Evolutionary conservation across 441 rosid species (phyloP).

Genomic region (Syzygium malaccense): DNA sequence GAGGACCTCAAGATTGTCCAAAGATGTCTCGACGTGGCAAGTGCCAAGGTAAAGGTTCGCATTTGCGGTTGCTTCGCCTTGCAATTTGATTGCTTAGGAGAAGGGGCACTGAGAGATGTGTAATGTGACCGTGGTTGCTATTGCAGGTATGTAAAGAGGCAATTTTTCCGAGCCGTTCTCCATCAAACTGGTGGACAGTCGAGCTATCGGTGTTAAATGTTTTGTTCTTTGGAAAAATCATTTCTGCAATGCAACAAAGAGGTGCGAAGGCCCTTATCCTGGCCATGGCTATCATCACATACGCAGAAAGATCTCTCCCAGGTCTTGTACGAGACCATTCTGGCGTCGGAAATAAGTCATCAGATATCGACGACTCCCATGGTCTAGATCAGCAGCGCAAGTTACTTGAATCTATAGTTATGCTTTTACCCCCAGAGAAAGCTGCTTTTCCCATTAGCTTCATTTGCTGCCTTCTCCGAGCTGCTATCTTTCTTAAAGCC

Average conservation of each 20-base stretch:
- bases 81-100: background rate
- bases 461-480: constrained; percentile 83
- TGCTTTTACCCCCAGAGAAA: constrained; percentile 59
- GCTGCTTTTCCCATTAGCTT: constrained; percentile 58
- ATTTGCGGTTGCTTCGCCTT: background rate
- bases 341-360: constrained; percentile 35
- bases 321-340: constrained; percentile 78
- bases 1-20: constrained; percentile 61
- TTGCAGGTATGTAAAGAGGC: constrained; percentile 66
- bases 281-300: constrained; percentile 50
- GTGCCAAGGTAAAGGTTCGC: constrained; percentile 35
- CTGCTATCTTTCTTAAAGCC: constrained; percentile 54
- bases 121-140: background rate
- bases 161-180: constrained; percentile 66
- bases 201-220: constrained; percentile 67
- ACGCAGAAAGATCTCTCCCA: constrained; percentile 59
- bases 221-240: constrained; percentile 37
- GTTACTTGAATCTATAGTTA: constrained; percentile 55
- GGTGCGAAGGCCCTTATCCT: constrained; percentile 50
- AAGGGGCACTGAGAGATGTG: background rate
- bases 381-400: constrained; percentile 38
- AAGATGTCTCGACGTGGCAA: constrained; percentile 51
- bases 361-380: constrained; percentile 22
- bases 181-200: constrained; percentile 92
- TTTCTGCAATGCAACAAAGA: constrained; percentile 50